Percentiles rank a stretch among this genome's conserved stretches.
phyloP scores from a whole-genome alignment of 2,329 filamentous ascomycete genomes.

The Periconia digitata region DNA sequence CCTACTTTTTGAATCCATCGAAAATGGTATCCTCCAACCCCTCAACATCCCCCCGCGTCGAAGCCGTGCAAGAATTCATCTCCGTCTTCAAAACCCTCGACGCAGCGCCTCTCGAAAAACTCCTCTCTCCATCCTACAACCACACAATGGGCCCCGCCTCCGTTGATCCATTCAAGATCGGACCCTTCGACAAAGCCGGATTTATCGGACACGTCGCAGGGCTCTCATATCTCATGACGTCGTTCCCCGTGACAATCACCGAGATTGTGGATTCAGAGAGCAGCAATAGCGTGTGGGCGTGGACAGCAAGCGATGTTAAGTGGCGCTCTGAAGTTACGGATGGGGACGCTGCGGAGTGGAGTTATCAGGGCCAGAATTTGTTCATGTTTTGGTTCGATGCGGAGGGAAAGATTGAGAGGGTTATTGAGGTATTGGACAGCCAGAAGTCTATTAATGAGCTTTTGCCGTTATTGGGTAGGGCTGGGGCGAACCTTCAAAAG shows the following conservation, averaged over 20 bases:
- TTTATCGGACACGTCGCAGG: constrained; percentile 16
- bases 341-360: constrained; percentile 20
- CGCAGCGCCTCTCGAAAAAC: not conserved
- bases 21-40: not conserved
- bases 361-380: constrained; percentile 35
- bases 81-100: constrained; percentile 3
- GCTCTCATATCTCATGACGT: constrained; percentile 9
- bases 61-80: constrained; percentile 1
- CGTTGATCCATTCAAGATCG: not conserved
- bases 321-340: constrained; percentile 25
- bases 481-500: constrained; percentile 8
- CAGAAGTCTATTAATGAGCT: constrained; percentile 4
- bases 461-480: constrained; percentile 4
- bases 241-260: constrained; percentile 19
- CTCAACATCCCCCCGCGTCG: not conserved
- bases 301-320: constrained; percentile 30
- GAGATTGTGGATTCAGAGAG: constrained; percentile 17
- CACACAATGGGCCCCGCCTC: constrained; percentile 14
- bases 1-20: no score
- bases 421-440: constrained; percentile 39
- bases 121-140: constrained; percentile 1
- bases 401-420: constrained; percentile 27
- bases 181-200: constrained; percentile 3
- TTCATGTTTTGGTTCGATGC: constrained; percentile 35
- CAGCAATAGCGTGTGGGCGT: constrained; percentile 28